Conservation (phyloP, 306 rosid species). For the Lathyrus sativus region DNA sequence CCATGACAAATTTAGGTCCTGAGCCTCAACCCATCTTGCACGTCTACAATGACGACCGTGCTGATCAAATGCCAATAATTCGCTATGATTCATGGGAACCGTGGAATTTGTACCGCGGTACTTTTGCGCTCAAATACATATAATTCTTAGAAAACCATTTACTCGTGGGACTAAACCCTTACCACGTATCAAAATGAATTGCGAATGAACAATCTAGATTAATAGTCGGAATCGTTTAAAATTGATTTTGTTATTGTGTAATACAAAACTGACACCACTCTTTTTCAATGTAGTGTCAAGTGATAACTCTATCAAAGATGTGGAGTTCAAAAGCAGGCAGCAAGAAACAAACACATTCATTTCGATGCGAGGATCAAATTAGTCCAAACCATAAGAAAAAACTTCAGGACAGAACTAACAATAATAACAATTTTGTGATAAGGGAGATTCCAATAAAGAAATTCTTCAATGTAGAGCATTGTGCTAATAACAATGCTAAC, state of each 20-base stretch:
- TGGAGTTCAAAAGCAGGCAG: constrained; percentile 19
- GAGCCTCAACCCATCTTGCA: too few relatives aligned
- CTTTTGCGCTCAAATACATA: too few relatives aligned
- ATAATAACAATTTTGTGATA: constrained; percentile 28
- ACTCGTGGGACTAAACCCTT: too few relatives aligned
- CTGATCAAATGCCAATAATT: neutral
- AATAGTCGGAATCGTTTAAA: neutral
- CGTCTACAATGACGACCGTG: too few relatives aligned
- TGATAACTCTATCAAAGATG: constrained; percentile 11
- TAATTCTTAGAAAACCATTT: too few relatives aligned
- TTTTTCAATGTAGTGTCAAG: constrained; percentile 43
- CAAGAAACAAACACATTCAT: constrained; percentile 20
- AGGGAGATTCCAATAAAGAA: constrained; percentile 42
- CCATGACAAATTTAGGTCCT: too few relatives aligned
- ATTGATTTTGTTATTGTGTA: neutral
- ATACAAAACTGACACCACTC: constrained; percentile 35
- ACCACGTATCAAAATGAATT: too few relatives aligned
- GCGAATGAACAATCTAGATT: neutral
- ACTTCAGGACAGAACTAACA: neutral
- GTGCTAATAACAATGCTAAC: constrained; percentile 9
- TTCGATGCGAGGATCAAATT: constrained; percentile 24
- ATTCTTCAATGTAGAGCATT: constrained; percentile 7
- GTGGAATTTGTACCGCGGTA: too few relatives aligned
- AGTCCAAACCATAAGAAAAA: constrained; percentile 25
- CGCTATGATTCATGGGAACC: too few relatives aligned